Percentiles rank a stretch among this genome's conserved stretches.
phyloP scores from a whole-genome alignment of 1,284 basidiomycete genomes.

The Boletus holoroseus region DNA sequence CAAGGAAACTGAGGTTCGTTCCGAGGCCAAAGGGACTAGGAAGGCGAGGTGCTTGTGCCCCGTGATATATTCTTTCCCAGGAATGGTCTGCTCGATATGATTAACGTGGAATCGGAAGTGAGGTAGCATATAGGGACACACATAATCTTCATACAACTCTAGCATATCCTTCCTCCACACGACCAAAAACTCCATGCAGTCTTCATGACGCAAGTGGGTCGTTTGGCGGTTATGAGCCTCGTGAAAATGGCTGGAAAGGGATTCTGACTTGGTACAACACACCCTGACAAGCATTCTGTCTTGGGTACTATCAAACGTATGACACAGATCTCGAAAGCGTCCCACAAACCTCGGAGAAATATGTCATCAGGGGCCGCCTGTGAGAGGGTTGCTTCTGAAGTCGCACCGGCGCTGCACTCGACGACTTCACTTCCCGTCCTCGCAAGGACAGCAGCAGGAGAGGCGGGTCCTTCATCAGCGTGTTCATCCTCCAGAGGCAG shows the following conservation, averaged over 20 bases:
- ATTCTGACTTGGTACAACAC: slow-evolving; percentile 53
- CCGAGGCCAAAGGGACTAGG: slow-evolving; percentile 58
- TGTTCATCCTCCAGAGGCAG: slow-evolving; percentile 30
- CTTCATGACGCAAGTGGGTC: slow-evolving; percentile 56
- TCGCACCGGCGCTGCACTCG: slow-evolving; percentile 59
- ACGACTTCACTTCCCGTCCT: slow-evolving; percentile 47
- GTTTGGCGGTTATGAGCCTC: slow-evolving; percentile 61
- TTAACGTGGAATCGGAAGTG: slow-evolving; percentile 6
- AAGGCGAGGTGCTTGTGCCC: slow-evolving; percentile 68
- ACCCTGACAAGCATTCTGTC: slow-evolving; percentile 83
- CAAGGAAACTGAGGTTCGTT: slow-evolving; percentile 61
- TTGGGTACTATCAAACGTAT: slow-evolving; percentile 32
- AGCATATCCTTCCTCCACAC: slow-evolving; percentile 68
- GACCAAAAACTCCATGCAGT: slow-evolving; percentile 75
- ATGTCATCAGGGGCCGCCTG: slow-evolving; percentile 40
- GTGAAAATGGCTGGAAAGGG: slow-evolving; percentile 54
- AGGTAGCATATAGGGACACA: slow-evolving; percentile 33
- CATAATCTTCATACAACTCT: slow-evolving; percentile 78
- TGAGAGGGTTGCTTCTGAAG: slow-evolving; percentile 27
- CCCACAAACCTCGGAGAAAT: slow-evolving; percentile 55
- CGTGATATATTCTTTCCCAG: slow-evolving; percentile 54
- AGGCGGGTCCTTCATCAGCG: slow-evolving; percentile 37
- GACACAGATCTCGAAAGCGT: not conserved
- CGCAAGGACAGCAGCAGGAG: slow-evolving; percentile 56
- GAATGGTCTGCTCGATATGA: slow-evolving; percentile 44